Base-by-base conservation (phyloP, 83 land plant species). In the Diphasiastrum complanatum region DNA sequence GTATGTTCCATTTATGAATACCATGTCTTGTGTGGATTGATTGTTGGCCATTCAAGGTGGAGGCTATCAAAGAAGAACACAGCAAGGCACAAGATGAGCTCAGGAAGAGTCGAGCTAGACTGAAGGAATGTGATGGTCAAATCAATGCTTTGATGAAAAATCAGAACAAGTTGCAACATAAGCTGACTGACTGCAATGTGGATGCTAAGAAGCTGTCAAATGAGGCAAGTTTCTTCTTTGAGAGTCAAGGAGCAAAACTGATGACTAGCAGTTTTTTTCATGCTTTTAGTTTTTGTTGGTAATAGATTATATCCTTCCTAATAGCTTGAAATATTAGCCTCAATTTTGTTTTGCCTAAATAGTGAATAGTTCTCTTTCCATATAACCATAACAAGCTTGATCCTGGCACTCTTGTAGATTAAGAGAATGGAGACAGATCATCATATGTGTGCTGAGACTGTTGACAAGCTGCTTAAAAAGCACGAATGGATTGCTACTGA, bases 401-500 rank as follows among this genome's bases (percentile, higher is more conserved):
- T 14, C 18, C 52, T 11, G 19, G 20, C 33, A 36, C 19, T 26
- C 46, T 68, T 47, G 0, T 66, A 89, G 96, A 82, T 89, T 47
- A 95, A 81, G 60, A 79, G 84, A 29, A 69, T 95, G 89, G 93
- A 90, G 64, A 71, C 72, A 62, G 90, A 89, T 19, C 85, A 84
- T 55, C 82, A 79, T 35, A 85, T 80, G 43, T 86, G 97, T 65
- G 76, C 85, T 20, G 45, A 26, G 32, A 82, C 53, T 34, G 87
- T 95, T 26, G 93, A 90, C 11, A 82, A 81, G 45, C 46, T 95
- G 61, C 70, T 81, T 29, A 84, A 86, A 78, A 86, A 82, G 75
- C 81, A 95, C 67, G 67, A 83, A 6, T 95, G 99, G 99, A 95
- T 95, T 71, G 78, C 79, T 54, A 65, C 93, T 45, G 89, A 86